Evolutionary conservation across 2,329 filamentous ascomycete genomes (phyloP), one percentile per base, ranked within the genome.

Genomic region (Fusarium albidum): DNA sequence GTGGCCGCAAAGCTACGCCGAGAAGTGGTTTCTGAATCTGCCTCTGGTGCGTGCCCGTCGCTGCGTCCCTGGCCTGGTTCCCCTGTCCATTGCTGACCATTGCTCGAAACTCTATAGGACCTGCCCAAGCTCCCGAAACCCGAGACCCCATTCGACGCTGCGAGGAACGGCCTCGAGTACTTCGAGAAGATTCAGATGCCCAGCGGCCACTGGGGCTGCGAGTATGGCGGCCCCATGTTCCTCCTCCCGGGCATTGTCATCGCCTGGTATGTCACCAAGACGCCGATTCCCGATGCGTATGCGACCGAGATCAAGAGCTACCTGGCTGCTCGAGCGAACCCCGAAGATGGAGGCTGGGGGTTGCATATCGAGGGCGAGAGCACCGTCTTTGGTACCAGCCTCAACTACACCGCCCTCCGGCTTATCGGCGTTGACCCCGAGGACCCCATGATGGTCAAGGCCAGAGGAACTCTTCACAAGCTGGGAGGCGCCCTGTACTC

Each of bases 191-290:
- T 98, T 17, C 95, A 99, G 71, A 81, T 96, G 1, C 86, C 88
- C 9, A 88, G 91, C 1, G 95, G 95, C 4, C 91, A 96, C 68
- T 99, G 95, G 95, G 94, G 82, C 6, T 97, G 93, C 76, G 94
- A 98, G 72, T 98, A 98, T 75, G 94, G 94, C 49, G 94, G 95
- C 0, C 95, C 95, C 3, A 93, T 96, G 90, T 97, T 98, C 69
- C 82, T 97, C 31, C 79, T 97, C 1, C 91, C 92, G 0, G 92
- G 93, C 33, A 73, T 96, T 21, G 86, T 96, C 55, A 86, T 96
- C 63, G 83, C 89, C 17, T 95, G 91, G 86, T 93, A 96, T 71
- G 90, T 89, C 44, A 97, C 93, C 55, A 86, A 93, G 69, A 96
- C 91, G 46, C 88, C 89, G 6, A 91, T 98, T 47, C 87, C 92